Conservation (phyloP, 345 rosid species). For the Rhodamnia argentea region DNA sequence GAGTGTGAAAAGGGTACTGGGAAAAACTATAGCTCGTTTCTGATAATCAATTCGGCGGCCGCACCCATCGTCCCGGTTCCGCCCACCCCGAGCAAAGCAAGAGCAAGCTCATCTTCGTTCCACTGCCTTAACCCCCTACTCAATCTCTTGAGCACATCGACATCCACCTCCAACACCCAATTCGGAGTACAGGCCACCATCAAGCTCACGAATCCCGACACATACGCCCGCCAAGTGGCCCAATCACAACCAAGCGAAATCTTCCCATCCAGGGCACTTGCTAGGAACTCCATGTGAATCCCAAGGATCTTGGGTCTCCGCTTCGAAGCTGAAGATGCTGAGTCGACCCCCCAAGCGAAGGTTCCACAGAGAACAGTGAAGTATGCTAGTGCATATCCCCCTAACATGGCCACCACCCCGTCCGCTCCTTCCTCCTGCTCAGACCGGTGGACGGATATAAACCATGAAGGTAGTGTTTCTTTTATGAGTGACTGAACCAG, state of each 20-base stretch:
- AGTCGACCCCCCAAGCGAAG: slow-evolving; percentile 89
- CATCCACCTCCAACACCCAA: slow-evolving; percentile 84
- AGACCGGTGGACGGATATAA: slow-evolving; percentile 56
- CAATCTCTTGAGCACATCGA: slow-evolving; percentile 60
- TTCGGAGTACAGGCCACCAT: slow-evolving; percentile 72
- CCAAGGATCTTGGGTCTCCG: slow-evolving; percentile 59
- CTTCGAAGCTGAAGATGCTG: slow-evolving; percentile 55
- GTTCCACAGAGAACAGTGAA: slow-evolving; percentile 71
- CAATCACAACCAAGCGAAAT: slow-evolving; percentile 69
- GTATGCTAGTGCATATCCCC: slow-evolving; percentile 83
- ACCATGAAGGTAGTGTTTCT: slow-evolving; percentile 94
- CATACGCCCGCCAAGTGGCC: slow-evolving; percentile 70
- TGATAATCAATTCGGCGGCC: slow-evolving; percentile 54
- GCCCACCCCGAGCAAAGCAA: slow-evolving; percentile 64
- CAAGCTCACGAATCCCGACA: slow-evolving; percentile 64
- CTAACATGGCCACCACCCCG: slow-evolving; percentile 59
- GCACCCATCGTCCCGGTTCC: slow-evolving; percentile 67
- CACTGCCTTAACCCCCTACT: slow-evolving; percentile 69
- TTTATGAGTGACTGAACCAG: slow-evolving; percentile 67
- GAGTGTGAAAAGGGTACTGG: not conserved
- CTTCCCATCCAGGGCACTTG: slow-evolving; percentile 81
- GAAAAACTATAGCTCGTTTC: not conserved
- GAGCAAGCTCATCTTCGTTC: slow-evolving; percentile 73
- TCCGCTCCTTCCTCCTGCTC: slow-evolving; percentile 37
- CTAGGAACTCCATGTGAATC: slow-evolving; percentile 67